Base-by-base conservation (phyloP, 208 protist genomes). In the Jaenimonas drosophilae region DNA sequence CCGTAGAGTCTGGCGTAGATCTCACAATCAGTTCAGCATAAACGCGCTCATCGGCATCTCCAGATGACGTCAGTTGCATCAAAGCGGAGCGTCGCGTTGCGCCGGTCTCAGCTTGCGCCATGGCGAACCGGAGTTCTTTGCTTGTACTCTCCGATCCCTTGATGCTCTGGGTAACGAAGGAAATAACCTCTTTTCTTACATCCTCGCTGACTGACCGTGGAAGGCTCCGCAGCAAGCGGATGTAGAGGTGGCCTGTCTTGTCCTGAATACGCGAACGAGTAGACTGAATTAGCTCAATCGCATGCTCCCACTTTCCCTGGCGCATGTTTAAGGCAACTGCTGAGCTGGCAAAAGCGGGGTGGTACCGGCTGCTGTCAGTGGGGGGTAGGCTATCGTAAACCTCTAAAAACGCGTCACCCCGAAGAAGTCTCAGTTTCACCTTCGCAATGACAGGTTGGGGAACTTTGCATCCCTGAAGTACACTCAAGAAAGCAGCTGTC, bases 11-110 rank as follows among this genome's bases (percentile, higher is more conserved):
- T 6, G 40, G 52, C 16, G 47, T 32, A 1, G 67, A 73, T n/a
- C 70, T 53, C 31, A 69, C 31, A 46, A 94, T 72, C 27, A 90
- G 67, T 49, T 82, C 64, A 0, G 70, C 77, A 44, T 88, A 90
- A 4, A 90, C 60, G 32, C 29, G 31, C 38, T 94, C 85, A 52
- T 89, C 76, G 0, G 79, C 85, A 36, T 89, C 67, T 16, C 50
- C 38, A 5, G 77, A 72, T 14, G 49, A 61, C 0, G 70, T 56
- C 11, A 89, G 49, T 59, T 90, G 80, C 45, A 54, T 63, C 23
- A 90, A 29, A 34, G 71, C 48, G 33, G 68, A 68, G 28, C 68
- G 53, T 19, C 71, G 62, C 6, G 41, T 50, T 23, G 53, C 21
- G 9, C 84, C 75, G 3, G 49, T 70, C 41, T 85, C 65, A 12